Conservation (phyloP, 2,329 filamentous ascomycete species). For the Colletotrichum magnum region DNA sequence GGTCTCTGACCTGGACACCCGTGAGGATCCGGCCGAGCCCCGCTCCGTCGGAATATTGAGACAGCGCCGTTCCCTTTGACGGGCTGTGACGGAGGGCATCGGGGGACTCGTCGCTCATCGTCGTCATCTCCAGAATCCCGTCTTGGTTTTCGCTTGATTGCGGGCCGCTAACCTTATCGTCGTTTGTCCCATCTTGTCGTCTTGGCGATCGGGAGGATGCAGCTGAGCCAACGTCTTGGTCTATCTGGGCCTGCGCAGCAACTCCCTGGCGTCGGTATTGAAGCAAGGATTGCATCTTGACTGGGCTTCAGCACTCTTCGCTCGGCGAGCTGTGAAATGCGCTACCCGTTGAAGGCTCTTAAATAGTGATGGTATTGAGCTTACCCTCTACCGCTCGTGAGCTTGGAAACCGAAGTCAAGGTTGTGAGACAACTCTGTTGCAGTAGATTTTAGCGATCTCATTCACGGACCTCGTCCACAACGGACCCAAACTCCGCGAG, state of each 20-base stretch:
- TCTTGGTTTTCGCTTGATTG: background rate
- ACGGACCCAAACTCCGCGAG: too few relatives aligned
- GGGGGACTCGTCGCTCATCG: background rate
- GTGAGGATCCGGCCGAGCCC: constrained; percentile 49
- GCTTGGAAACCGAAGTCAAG: too few relatives aligned
- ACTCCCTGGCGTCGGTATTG: constrained; percentile 27
- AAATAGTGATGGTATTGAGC: too few relatives aligned
- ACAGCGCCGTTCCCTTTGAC: constrained; percentile 12
- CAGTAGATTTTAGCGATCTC: too few relatives aligned
- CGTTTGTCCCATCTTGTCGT: background rate
- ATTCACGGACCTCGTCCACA: too few relatives aligned
- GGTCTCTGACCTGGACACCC: constrained; percentile 49
- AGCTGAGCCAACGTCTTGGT: constrained; percentile 15
- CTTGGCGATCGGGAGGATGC: background rate
- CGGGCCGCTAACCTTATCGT: background rate
- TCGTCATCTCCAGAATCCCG: background rate
- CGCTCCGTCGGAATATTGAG: constrained; percentile 23
- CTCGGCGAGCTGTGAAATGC: background rate
- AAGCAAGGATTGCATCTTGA: constrained; percentile 29
- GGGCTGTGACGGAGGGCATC: constrained; percentile 5
- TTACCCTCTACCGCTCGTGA: too few relatives aligned
- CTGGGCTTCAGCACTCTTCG: background rate
- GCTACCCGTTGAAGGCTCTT: too few relatives aligned
- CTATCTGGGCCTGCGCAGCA: constrained; percentile 30
- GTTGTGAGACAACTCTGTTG: too few relatives aligned